These are phyloP conservation scores for Tulasnella sp. DNA, from an alignment of 768 basidiomycete species.

Conservation along the genomic window DNA sequence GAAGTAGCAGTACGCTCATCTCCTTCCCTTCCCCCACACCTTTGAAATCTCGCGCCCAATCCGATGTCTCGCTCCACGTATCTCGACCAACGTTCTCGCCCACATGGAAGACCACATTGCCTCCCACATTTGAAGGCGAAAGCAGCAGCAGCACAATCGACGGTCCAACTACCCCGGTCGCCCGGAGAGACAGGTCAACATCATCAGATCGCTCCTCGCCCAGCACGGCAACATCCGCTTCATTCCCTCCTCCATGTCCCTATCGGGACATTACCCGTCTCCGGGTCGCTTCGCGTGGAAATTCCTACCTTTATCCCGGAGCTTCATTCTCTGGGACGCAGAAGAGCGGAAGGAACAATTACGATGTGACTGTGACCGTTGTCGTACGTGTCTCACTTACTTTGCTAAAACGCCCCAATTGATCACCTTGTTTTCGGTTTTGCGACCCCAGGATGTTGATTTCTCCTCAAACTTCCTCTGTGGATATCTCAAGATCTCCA, in stretches of 20 bases:
- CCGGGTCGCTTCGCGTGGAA: constrained; percentile 58
- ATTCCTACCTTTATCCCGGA: constrained; percentile 79
- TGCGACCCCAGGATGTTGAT: constrained; percentile 65
- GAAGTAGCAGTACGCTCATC: too few relatives aligned
- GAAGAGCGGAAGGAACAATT: constrained; percentile 86
- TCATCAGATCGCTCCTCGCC: neutral
- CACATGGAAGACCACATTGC: too few relatives aligned
- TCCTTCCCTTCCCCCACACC: too few relatives aligned
- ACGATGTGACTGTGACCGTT: constrained; percentile 88
- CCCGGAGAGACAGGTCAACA: neutral
- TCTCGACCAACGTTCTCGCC: too few relatives aligned
- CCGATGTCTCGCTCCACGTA: too few relatives aligned
- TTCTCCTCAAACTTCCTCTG: constrained; percentile 75
- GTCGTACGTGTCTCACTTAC: constrained; percentile 47
- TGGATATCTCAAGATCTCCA: constrained; percentile 87
- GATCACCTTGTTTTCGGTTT: neutral
- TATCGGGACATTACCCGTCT: constrained; percentile 65
- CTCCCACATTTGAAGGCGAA: too few relatives aligned
- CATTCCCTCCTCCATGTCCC: constrained; percentile 36
- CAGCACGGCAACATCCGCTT: constrained; percentile 1
- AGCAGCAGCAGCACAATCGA: too few relatives aligned
- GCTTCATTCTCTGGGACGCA: constrained; percentile 85
- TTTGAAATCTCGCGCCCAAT: too few relatives aligned
- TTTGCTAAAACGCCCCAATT: neutral
- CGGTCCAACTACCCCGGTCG: too few relatives aligned